A percentile compares a stretch with the other conserved stretches of the same genome.
Evolutionary conservation across 2,329 filamentous ascomycete species (phyloP).

Genomic region (Ascomycota sp.): DNA sequence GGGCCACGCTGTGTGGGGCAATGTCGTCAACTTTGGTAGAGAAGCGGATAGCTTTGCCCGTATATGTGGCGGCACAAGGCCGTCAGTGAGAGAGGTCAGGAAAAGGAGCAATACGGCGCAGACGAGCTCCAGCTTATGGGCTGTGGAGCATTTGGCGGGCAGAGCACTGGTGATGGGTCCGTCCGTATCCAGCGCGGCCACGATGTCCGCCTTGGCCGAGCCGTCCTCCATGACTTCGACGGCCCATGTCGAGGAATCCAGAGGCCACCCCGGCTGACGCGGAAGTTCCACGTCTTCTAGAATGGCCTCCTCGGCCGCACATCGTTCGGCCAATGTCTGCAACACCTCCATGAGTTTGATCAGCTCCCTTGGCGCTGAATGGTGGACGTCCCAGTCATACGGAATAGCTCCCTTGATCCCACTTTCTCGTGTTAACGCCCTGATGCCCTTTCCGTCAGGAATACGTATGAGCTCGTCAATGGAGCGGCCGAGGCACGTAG

Average conservation of each 20-base stretch:
- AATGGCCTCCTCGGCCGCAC: slow-evolving; percentile 38
- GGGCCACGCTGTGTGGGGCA: slow-evolving; percentile 9
- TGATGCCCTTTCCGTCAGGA: slow-evolving; percentile 50
- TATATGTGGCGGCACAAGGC: slow-evolving; percentile 46
- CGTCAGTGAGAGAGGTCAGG: slow-evolving; percentile 51
- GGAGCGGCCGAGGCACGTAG: slow-evolving; percentile 62
- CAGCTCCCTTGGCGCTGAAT: slow-evolving; percentile 69
- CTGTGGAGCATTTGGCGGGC: slow-evolving; percentile 34
- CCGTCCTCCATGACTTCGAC: slow-evolving; percentile 6
- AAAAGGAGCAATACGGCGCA: slow-evolving; percentile 53
- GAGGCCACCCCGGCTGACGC: slow-evolving; percentile 35
- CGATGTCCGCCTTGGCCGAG: slow-evolving; percentile 14
- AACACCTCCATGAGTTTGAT: slow-evolving; percentile 74
- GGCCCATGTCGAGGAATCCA: slow-evolving; percentile 21
- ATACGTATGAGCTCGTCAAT: slow-evolving; percentile 75
- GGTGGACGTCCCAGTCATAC: slow-evolving; percentile 36
- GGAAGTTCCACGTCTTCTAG: slow-evolving; percentile 30
- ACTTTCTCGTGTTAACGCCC: slow-evolving; percentile 22
- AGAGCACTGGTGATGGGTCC: slow-evolving; percentile 37
- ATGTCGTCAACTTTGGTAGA: slow-evolving; percentile 18
- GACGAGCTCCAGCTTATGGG: slow-evolving; percentile 53
- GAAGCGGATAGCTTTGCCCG: slow-evolving; percentile 47
- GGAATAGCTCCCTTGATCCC: slow-evolving; percentile 26
- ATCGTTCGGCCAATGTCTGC: slow-evolving; percentile 31
- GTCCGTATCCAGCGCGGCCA: slow-evolving; percentile 55